These are phyloP conservation scores for Brasenia schreberi DNA, from an alignment of 164 flowering plant genomes.

Conservation along the genomic window DNA sequence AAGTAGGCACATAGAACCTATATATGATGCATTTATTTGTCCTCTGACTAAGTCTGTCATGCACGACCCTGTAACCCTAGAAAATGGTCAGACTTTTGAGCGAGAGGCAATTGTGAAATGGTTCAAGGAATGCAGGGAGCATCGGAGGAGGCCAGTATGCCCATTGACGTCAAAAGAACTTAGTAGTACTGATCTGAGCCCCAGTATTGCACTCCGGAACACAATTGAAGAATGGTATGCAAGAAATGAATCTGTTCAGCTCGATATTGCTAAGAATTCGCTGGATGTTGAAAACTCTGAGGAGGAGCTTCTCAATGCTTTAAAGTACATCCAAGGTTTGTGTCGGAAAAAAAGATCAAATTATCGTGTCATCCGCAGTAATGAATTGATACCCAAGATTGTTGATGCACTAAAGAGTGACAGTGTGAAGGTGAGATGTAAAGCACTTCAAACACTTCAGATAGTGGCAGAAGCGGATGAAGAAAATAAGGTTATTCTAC, in stretches of 20 bases:
- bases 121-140: slow-evolving; percentile 77
- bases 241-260: slow-evolving; percentile 78
- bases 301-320: slow-evolving; percentile 40
- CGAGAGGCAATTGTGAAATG: slow-evolving; percentile 89
- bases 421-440: slow-evolving; percentile 54
- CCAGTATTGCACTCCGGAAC: slow-evolving; percentile 73
- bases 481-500: slow-evolving; percentile 62
- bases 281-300: slow-evolving; percentile 41
- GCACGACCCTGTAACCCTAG: slow-evolving; percentile 84
- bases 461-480: slow-evolving; percentile 61
- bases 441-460: slow-evolving; percentile 72
- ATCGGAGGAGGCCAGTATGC: slow-evolving; percentile 64
- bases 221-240: slow-evolving; percentile 92
- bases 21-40: slow-evolving; percentile 83
- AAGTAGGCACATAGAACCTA: slow-evolving; percentile 63
- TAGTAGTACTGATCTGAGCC: slow-evolving; percentile 61
- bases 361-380: slow-evolving; percentile 48
- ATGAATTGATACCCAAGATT: slow-evolving; percentile 57
- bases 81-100: slow-evolving; percentile 87
- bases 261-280: slow-evolving; percentile 64
- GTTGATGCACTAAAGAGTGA: slow-evolving; percentile 68
- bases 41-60: slow-evolving; percentile 89
- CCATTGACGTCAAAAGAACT: slow-evolving; percentile 68
- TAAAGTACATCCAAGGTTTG: slow-evolving; percentile 50
- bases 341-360: slow-evolving; percentile 44